Base-by-base conservation (phyloP, 2,329 filamentous ascomycete species). In the Ampelomyces quisqualis region DNA sequence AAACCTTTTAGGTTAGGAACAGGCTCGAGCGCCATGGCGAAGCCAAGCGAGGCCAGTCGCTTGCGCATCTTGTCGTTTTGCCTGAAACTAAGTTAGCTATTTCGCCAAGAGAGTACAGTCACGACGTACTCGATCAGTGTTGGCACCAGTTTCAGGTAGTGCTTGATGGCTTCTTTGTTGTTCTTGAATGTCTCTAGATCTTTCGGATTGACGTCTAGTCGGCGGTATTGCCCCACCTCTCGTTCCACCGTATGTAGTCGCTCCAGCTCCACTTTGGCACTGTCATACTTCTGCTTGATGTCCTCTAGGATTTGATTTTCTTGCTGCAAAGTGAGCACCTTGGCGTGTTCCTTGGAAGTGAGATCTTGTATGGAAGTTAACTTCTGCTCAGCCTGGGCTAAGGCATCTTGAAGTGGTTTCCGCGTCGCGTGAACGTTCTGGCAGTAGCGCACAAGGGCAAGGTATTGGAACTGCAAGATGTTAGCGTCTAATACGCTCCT, bases 391-490 rank as follows among this genome's bases (percentile, higher is more conserved):
- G 24, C 33, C 23, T 54, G 54, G 17, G 19, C 26, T 3, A 54
- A 26, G 2, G 40, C 47, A 7, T 49, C 28, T 11, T 51, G 34
- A 5, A 51, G 27, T 5, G 53, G 39, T 42, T 51, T 66, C 34
- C 49, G 47, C 17, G 51, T 47, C 14, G 41, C 44, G 30, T 57
- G 45, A 1, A 51, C 51, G 10, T 55, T 57, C 31, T 51, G 57
- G 30, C 56, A 58, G 42, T 58, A 66, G 15, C 57, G 53, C 20
- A 56, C 47, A 4, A 65, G 51, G 4, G 57, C 57, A 11, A 60
- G 41, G 23, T 76, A 77, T 49, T 77, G 75, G 38, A 77, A 77
- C 74, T 77, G 44, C 3, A 15, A 19, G 6, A 9, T 5, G 14
- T 64, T 30, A 63, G 49, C 5, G 13, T 17, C 10, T 8, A 18